Base-by-base conservation (phyloP, 495 filamentous ascomycete species). In the Penicillium antarcticum region DNA sequence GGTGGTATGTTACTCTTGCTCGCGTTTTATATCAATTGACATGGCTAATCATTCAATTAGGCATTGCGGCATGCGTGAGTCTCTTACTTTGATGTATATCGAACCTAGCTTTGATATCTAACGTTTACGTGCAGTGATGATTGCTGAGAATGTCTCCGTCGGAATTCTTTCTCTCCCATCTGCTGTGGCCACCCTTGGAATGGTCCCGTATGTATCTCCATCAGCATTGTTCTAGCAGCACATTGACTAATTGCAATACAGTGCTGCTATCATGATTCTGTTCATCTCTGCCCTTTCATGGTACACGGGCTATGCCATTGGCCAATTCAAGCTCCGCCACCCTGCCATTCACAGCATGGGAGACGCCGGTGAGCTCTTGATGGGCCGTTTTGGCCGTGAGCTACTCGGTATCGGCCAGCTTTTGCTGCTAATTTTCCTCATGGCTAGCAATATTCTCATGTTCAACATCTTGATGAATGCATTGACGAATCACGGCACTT, bases 371-470 rank as follows among this genome's bases (percentile, higher is more conserved):
- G 67, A 80, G 26, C 67, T 92, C 45, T 73, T 90, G 52, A 77
- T 84, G 69, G 87, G 86, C 13, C 72, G 57, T 12, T 61, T 82
- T 23, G 87, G 87, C 0, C 81, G 83, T 40, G 83, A 86, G 53
- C 44, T 91, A 24, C 68, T 86, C 48, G 80, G 80, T 9, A 63
- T 69, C 42, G 83, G 82, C 57, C 85, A 87, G 58, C 65, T 80
- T 7, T 56, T 88, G 41, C 80, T 89, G 52, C 72, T 90, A 17
- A 68, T 86, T 26, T 90, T 92, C 71, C 81, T 87, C 47, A 84
- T 87, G 72, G 86, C 79, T 5, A 87, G 85, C 23, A 87, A 92
- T 58, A 79, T 89, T 0, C 77, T 84, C 52, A 83, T 87, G 55
- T 69, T 88, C 23, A 67, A 70, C 29, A 86, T 88, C 17, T 80